Conservation (phyloP, 169 alveolate genomes). For the Eimeria acervulina region DNA sequence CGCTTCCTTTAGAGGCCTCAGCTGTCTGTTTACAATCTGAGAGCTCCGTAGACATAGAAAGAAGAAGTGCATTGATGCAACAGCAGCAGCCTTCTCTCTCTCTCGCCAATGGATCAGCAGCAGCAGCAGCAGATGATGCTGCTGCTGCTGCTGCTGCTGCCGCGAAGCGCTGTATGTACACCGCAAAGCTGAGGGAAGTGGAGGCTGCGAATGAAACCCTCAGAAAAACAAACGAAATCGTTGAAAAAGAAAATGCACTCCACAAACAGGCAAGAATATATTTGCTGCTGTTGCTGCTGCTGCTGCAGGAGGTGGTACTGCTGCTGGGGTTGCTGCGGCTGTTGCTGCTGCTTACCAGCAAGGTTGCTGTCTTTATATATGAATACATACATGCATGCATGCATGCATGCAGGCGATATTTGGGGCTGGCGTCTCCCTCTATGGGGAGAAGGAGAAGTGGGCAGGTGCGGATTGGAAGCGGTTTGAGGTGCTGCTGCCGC, state of each 20-base stretch:
- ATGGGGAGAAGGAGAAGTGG: no score
- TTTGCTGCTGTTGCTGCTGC: not conserved
- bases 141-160: no score
- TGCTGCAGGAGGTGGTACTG: not conserved
- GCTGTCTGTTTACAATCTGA: no score
- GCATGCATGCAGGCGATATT: slow-evolving; percentile 7
- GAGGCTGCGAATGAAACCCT: slow-evolving; percentile 19
- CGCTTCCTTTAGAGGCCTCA: no score
- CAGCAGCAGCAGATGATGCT: no score
- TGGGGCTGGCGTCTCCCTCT: not conserved
- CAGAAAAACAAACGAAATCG: not conserved
- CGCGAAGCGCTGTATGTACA: slow-evolving; percentile 6
- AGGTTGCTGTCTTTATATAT: no score
- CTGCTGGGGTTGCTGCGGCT: not conserved
- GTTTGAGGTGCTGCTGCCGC: not conserved
- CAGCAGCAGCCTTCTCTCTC: no score
- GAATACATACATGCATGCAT: no score
- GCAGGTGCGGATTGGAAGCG: not conserved
- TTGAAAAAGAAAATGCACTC: slow-evolving; percentile 6
- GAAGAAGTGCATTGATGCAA: no score
- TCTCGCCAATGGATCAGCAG: no score
- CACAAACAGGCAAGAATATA: not conserved
- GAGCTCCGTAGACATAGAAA: no score
- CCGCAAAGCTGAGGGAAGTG: slow-evolving; percentile 9
- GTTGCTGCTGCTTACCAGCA: not conserved